Conservation (phyloP, 805 yeast species). For the Maudiozyma turicensis region DNA sequence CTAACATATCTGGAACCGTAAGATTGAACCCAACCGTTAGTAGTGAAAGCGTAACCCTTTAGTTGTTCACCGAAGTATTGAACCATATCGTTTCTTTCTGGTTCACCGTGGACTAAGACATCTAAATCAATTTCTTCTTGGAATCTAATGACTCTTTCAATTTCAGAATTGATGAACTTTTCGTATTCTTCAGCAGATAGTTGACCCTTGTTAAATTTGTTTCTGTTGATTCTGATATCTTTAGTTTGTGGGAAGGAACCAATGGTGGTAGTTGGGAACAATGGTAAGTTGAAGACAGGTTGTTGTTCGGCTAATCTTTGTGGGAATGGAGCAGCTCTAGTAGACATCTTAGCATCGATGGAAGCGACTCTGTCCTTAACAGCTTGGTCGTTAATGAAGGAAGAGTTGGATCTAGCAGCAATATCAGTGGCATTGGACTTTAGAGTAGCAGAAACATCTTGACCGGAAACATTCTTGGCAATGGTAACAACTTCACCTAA, state of each 20-base stretch:
- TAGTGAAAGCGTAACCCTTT: constrained; percentile 96
- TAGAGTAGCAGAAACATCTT: constrained; percentile 64
- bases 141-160: constrained; percentile 91
- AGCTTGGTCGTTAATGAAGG: constrained; percentile 82
- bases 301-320: constrained; percentile 82
- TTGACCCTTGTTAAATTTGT: constrained; percentile 95
- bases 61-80: constrained; percentile 99
- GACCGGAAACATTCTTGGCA: constrained; percentile 80
- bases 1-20: constrained; percentile 99
- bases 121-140: constrained; percentile 98
- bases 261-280: constrained; percentile 99
- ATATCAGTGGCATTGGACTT: constrained; percentile 82
- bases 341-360: constrained; percentile 63
- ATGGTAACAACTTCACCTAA: constrained; percentile 81
- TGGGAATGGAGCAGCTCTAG: constrained; percentile 82
- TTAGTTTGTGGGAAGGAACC: constrained; percentile 99
- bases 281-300: constrained; percentile 81
- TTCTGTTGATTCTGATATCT: constrained; percentile 97
- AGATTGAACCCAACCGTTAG: constrained; percentile 99
- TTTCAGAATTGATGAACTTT: constrained; percentile 92
- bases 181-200: constrained; percentile 93
- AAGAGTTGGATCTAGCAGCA: constrained; percentile 75
- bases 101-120: constrained; percentile 99
- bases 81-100: constrained; percentile 99
- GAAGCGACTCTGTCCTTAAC: constrained; percentile 81